Base-by-base conservation (phyloP, 2,329 filamentous ascomycete species). In the Colletotrichum sp. region DNA sequence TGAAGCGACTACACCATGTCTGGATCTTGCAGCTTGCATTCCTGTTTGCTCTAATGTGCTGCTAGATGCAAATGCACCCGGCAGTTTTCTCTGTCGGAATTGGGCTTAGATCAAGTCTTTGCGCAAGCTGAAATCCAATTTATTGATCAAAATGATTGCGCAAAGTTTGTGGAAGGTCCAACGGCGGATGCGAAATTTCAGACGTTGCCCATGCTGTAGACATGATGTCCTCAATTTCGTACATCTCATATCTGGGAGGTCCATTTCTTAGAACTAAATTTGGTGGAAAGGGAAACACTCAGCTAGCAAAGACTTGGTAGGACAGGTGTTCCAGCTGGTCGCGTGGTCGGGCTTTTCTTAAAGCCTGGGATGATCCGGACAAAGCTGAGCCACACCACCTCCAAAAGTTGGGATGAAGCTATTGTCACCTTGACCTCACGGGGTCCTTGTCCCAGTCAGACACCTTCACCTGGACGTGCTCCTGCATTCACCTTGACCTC, bases 351-450 rank as follows among this genome's bases (percentile, higher is more conserved):
- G 74, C 74, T 65, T 55, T 60, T 48, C 24, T n/a, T n/a, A 34
- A 16, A 32, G 63, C 30, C 63, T 55, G 63, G 24, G 38, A 67
- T 55, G 38, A 64, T 65, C 48, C 65, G 64, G 32, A 74, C 43
- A 69, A 74, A 76, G 70, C 74, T 74, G 28, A 69, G 74, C 74
- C 74, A 76, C 74, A 69, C 70, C 70, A 74, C 64, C 36, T 36
- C 15, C 12, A 60, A 73, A 69, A 76, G 57, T 63, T 76, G 70
- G 74, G 74, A 76, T 74, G 74, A 76, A 76, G 74, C 71, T 69
- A 68, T 74, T 76, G 65, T 76, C 70, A 68, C 65, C 64, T n/a
- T 60, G 43, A 26, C 52, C 74, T 69, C 71, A 60, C 65, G 60
- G 58, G 74, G 74, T 48, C 74, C 71, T 74, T 76, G 74, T 76